Conservation (phyloP, 1,284 basidiomycete species). For the Mycena sp. region DNA sequence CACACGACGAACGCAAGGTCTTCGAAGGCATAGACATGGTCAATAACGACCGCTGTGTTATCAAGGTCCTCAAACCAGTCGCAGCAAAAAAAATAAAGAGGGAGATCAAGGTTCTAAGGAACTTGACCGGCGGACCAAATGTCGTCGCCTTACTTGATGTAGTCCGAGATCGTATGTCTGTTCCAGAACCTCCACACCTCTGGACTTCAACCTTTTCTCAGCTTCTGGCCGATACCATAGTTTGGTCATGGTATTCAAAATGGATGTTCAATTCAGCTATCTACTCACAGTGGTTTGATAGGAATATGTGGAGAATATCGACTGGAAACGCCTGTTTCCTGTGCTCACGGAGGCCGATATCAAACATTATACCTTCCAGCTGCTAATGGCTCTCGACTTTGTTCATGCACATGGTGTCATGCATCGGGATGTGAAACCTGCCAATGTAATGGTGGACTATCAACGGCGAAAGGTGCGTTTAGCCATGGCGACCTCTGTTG, state of each 20-base stretch:
- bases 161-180: conserved; percentile 67
- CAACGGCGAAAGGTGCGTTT: conserved; percentile 74
- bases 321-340: conserved; percentile 85
- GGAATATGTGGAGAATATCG: conserved; percentile 86
- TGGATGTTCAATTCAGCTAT: background rate
- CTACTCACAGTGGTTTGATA: background rate
- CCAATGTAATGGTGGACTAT: conserved; percentile 91
- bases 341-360: conserved; percentile 84
- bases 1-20: conserved; percentile 57
- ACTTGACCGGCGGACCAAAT: conserved; percentile 88
- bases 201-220: conserved; percentile 2
- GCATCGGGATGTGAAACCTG: conserved; percentile 86
- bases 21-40: conserved; percentile 88
- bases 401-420: conserved; percentile 91
- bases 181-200: background rate
- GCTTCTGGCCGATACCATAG: conserved; percentile 80
- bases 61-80: conserved; percentile 93
- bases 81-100: conserved; percentile 94
- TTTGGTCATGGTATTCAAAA: conserved; percentile 64
- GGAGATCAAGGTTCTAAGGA: conserved; percentile 87
- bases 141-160: conserved; percentile 86
- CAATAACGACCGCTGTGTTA: conserved; percentile 82
- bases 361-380: conserved; percentile 87
- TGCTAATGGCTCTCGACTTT: conserved; percentile 89
- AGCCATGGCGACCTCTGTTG: background rate